These are phyloP conservation scores for Silene coronaria DNA, from an alignment of 179 eudicot species.

Conservation along the genomic window DNA sequence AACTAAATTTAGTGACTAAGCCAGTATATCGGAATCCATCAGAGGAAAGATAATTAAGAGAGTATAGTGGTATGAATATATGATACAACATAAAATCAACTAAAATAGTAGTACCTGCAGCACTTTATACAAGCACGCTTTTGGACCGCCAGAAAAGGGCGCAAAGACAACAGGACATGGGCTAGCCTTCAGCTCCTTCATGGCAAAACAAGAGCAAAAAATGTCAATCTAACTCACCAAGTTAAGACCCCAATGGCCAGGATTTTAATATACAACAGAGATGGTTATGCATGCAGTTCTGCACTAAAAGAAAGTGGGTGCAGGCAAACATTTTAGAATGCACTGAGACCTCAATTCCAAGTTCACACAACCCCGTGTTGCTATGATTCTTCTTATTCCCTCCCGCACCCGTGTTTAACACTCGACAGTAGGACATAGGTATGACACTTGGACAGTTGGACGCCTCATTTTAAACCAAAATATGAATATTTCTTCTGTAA, in stretches of 20 bases:
- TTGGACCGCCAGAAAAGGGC: slow-evolving; percentile 96
- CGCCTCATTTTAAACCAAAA: too few species aligned
- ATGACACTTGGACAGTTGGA: too few species aligned
- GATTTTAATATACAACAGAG: background rate
- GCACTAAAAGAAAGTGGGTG: background rate
- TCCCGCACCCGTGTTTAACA: too few species aligned
- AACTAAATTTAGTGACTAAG: background rate
- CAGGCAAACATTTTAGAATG: background rate
- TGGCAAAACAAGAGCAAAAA: background rate
- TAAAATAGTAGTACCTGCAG: slow-evolving; percentile 61
- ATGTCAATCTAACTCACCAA: slow-evolving; percentile 8
- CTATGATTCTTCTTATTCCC: too few species aligned
- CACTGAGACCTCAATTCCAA: background rate
- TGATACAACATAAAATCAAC: background rate
- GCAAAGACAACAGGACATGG: slow-evolving; percentile 89
- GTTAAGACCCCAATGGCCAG: background rate
- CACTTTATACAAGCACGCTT: slow-evolving; percentile 93
- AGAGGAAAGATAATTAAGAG: background rate
- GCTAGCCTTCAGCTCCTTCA: slow-evolving; percentile 70
- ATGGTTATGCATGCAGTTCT: background rate
- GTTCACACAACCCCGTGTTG: background rate
- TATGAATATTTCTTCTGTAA: too few species aligned
- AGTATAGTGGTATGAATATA: background rate
- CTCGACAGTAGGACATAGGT: too few species aligned
- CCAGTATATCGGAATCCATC: background rate